Percentiles rank a stretch among this genome's conserved stretches.
Evolutionary conservation across 2,329 filamentous ascomycete species (phyloP).

Genomic region (Fusarium sp.): DNA sequence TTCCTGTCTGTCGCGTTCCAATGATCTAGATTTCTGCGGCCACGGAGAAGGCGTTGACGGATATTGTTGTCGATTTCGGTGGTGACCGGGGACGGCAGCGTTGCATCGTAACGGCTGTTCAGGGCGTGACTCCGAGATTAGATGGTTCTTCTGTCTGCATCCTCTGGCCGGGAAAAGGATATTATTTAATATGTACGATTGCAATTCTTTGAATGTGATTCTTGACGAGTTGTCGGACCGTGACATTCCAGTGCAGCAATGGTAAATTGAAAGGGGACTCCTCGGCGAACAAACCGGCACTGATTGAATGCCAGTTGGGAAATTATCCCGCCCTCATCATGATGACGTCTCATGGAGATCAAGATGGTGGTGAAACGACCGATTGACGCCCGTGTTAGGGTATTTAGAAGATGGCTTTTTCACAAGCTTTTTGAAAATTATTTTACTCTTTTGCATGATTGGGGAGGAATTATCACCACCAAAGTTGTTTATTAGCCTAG

Average conservation of each 20-base stretch:
- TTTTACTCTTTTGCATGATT: background rate
- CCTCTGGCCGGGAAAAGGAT: background rate
- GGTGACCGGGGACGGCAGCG: slow-evolving; percentile 10
- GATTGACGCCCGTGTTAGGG: background rate
- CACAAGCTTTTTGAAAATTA: background rate
- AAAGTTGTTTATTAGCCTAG: background rate
- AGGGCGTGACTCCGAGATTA: slow-evolving; percentile 34
- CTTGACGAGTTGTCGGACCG: background rate
- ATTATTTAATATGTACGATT: background rate
- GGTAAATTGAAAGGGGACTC: slow-evolving; percentile 10
- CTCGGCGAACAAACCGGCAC: background rate
- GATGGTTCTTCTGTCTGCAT: slow-evolving; percentile 9
- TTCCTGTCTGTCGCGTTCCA: background rate
- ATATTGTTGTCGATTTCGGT: background rate
- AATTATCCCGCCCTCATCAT: slow-evolving; percentile 30
- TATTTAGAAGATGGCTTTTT: background rate
- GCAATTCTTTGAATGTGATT: background rate
- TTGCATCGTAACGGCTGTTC: slow-evolving; percentile 24
- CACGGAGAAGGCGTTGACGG: background rate
- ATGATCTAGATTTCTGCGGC: slow-evolving; percentile 4
- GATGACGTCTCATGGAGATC: slow-evolving; percentile 26
- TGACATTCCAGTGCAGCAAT: slow-evolving; percentile 27
- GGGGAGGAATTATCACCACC: background rate
- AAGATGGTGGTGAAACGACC: background rate
- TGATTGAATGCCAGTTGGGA: slow-evolving; percentile 21